Evolutionary conservation across 2,329 filamentous ascomycete genomes (phyloP).

Genomic region (Colletotrichum sp.): DNA sequence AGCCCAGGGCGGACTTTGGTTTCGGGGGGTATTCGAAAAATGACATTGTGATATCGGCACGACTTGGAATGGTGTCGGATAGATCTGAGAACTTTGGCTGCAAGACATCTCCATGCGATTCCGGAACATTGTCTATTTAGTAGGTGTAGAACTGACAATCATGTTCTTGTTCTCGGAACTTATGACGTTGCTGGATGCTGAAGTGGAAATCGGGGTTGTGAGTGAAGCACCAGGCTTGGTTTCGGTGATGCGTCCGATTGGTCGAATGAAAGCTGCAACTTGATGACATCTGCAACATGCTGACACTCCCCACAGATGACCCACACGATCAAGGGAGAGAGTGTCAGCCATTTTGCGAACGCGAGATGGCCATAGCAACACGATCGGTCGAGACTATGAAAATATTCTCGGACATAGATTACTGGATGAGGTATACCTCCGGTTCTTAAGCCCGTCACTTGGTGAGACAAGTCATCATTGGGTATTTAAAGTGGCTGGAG

Average conservation of each 20-base stretch:
- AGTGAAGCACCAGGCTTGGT: neutral
- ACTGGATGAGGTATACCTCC: accelerated
- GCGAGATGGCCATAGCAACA: accelerated
- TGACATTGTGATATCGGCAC: neutral
- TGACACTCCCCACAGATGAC: neutral
- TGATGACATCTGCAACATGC: neutral
- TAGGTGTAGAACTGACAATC: neutral
- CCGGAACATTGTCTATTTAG: neutral
- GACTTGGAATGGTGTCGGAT: neutral
- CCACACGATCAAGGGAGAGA: neutral
- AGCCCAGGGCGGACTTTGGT: conserved; percentile 23
- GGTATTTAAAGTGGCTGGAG: neutral
- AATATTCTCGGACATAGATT: neutral
- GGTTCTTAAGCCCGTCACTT: accelerated
- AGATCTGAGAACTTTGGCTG: neutral
- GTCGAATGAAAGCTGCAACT: neutral
- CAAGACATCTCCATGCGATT: accelerated
- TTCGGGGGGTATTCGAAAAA: conserved; percentile 4
- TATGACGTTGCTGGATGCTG: neutral
- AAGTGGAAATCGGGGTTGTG: neutral
- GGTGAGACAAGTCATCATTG: neutral
- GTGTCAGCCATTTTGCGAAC: neutral
- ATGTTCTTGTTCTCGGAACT: neutral
- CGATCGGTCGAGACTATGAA: accelerated
- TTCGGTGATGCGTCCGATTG: neutral